Conservation (phyloP, 164 flowering plant genomes). For the Kingdonia uniflora region DNA sequence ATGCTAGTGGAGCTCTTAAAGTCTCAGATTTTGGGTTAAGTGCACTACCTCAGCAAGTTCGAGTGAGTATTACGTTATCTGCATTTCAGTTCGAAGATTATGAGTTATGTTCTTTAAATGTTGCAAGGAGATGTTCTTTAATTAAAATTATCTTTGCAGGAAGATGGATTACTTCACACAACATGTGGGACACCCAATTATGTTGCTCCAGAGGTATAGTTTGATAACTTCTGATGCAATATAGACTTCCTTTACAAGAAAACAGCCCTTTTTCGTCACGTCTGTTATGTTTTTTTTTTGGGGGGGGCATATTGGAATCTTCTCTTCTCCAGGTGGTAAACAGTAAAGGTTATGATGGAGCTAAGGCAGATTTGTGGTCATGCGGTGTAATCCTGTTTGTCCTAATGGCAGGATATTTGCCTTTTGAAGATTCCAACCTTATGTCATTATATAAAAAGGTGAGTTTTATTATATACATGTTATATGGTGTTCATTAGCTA, state of each 20-base stretch:
- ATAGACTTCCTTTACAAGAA: background rate
- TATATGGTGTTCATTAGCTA: too few species aligned
- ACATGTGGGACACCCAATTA: conserved; percentile 98
- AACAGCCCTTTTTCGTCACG: background rate
- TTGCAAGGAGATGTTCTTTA: too few species aligned
- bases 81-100: background rate
- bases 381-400: conserved; percentile 95
- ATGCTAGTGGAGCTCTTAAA: conserved; percentile 80
- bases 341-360: conserved; percentile 94
- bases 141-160: too few species aligned
- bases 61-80: conserved; percentile 43
- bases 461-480: conserved; percentile 3
- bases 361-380: conserved; percentile 97
- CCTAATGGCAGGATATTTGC: conserved; percentile 93
- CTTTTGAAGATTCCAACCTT: conserved; percentile 89
- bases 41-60: conserved; percentile 95
- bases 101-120: too few species aligned
- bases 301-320: conserved; percentile 2
- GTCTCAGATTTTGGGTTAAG: conserved; percentile 98
- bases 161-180: conserved; percentile 91
- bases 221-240: conserved; percentile 3
- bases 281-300: background rate
- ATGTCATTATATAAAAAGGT: conserved; percentile 81
- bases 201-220: conserved; percentile 94
- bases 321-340: conserved; percentile 52